Evolutionary conservation across 371 early-diverging fungal genomes (phyloP).

Genomic region (Syncephalastrum racemosum): DNA sequence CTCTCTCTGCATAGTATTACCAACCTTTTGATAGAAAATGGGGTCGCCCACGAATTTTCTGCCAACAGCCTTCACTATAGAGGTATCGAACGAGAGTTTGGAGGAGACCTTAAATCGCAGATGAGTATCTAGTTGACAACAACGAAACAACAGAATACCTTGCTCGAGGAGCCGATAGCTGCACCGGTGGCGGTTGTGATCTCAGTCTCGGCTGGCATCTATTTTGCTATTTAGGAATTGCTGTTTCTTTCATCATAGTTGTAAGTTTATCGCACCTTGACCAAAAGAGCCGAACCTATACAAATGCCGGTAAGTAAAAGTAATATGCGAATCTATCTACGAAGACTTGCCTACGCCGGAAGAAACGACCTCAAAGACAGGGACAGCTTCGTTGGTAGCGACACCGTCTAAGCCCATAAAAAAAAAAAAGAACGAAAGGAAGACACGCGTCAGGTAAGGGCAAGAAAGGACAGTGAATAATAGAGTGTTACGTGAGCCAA

Average conservation of each 20-base stretch:
- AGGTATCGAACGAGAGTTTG: conserved; percentile 51
- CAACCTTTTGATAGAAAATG: conserved; percentile 64
- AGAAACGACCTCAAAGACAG: conserved; percentile 61
- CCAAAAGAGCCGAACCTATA: conserved; percentile 42
- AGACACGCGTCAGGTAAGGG: conserved; percentile 1
- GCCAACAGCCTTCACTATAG: conserved; percentile 48
- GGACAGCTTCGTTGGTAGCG: conserved; percentile 49
- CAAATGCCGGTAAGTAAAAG: not conserved
- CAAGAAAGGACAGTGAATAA: not conserved
- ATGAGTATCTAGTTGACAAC: not conserved
- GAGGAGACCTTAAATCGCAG: conserved; percentile 34
- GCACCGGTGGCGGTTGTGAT: conserved; percentile 64
- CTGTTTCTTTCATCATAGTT: not conserved
- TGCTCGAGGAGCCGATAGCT: conserved; percentile 59
- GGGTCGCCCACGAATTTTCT: conserved; percentile 56
- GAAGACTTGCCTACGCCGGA: conserved; percentile 49
- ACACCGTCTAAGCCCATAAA: conserved; percentile 23
- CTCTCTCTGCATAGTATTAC: not conserved
- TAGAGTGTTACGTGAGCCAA: conserved; percentile 16
- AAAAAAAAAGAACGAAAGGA: not conserved
- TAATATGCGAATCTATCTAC: too few species aligned
- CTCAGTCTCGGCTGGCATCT: conserved; percentile 63
- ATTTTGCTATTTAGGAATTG: not conserved
- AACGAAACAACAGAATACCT: conserved; percentile 25
- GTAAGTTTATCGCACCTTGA: conserved; percentile 30